Evolutionary conservation across 2,329 filamentous ascomycete genomes (phyloP).

Genomic region (Colletotrichum tabaci): DNA sequence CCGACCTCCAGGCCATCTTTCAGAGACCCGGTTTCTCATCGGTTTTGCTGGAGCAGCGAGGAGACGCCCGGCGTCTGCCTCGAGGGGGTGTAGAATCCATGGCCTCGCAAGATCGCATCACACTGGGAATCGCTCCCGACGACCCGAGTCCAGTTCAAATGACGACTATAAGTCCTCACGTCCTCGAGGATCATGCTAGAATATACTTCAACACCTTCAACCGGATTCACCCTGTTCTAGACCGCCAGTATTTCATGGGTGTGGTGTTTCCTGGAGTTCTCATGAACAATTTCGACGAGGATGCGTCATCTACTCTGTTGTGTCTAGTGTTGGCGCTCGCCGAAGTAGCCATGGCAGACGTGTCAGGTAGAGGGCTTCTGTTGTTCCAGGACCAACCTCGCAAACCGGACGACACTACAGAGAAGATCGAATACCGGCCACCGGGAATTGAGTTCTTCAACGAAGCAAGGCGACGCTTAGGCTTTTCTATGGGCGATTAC

Average conservation of each 20-base stretch:
- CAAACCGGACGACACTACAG: constrained; percentile 48
- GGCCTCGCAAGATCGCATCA: constrained; percentile 10
- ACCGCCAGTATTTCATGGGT: constrained; percentile 67
- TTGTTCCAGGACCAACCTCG: constrained; percentile 30
- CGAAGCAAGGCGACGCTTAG: constrained; percentile 72
- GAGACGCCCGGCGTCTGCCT: constrained; percentile 15
- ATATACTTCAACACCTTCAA: constrained; percentile 74
- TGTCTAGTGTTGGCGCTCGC: constrained; percentile 73
- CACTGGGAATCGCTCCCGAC: constrained; percentile 5
- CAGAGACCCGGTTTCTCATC: constrained; percentile 24
- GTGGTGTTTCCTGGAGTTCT: constrained; percentile 62
- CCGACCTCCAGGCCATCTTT: constrained; percentile 26
- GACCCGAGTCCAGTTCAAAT: neutral
- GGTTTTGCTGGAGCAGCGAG: constrained; percentile 33
- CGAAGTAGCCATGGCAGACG: constrained; percentile 68
- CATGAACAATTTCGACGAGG: constrained; percentile 64
- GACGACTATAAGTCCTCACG: constrained; percentile 59
- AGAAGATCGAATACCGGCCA: constrained; percentile 57
- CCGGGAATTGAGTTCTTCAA: constrained; percentile 74
- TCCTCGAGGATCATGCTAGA: constrained; percentile 65
- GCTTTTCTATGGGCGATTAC: constrained; percentile 69
- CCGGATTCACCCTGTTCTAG: constrained; percentile 70
- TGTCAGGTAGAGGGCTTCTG: constrained; percentile 61
- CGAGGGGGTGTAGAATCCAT: constrained; percentile 30
- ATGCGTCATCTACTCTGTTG: constrained; percentile 65